Base-by-base conservation (phyloP, 176 grass and related monocot genomes). In the Elymus sibiricus region DNA sequence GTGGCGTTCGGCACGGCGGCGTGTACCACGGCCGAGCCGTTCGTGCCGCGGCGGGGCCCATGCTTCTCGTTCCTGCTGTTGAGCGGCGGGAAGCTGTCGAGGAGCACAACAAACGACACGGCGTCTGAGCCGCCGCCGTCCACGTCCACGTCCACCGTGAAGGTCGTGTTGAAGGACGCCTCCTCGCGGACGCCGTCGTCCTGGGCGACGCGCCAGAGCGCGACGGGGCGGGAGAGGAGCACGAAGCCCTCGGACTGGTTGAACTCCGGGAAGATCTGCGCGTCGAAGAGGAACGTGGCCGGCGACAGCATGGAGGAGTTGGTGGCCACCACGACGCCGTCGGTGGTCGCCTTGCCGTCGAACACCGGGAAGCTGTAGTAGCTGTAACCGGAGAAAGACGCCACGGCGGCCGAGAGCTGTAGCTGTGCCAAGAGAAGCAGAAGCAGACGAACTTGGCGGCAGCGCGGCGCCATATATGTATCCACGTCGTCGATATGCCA, bases 71-170 rank as follows among this genome's bases (percentile, higher is more conserved):
- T 19, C 2, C 0, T 1, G 28, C 2, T 9, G 9, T 16, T 0
- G 10, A 64, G 9, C 40, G 34, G 4, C 56, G 85, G 77, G 76
- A 15, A 87, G 14, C 29, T 74, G 56, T 80, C 77, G 9, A 35
- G 10, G 22, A 87, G 68, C 27, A 87, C 6, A 38, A 64, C 78
- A 77, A 81, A 87, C 5, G 85, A n/a, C 9, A 64, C 28, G 0
- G 67, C 2, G 0, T 11, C 26, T 8, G 5, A 10, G 5, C 11
- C 6, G 24, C 4, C 32, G 16, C 19, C 29, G 10, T 15, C 5
- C 17, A 70, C 19, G 10, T 15, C 5, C 17, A 70, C 19, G 67
- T 38, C 67, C 0, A 40, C 35, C 67, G 35, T 70, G 67, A 70
- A 70, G 67, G 9, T 70, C 19, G 35, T 70, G 68, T 14, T 40